Percentiles rank a stretch among this genome's conserved stretches.
These are phyloP conservation scores for Linderniella brevidens DNA, from an alignment of 257 asterid species.

Conservation along the genomic window DNA sequence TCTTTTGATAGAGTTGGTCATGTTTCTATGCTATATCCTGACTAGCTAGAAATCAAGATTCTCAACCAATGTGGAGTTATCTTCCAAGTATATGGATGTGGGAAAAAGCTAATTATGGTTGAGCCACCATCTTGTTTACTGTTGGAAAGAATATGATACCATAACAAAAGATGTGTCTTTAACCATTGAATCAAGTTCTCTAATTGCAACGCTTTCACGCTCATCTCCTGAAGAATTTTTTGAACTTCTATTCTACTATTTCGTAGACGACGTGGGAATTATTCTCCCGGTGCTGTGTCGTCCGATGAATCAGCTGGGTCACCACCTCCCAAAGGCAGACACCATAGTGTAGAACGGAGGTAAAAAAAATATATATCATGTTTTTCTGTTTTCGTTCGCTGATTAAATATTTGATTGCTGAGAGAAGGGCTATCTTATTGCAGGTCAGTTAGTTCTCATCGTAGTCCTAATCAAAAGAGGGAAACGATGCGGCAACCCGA, in stretches of 20 bases:
- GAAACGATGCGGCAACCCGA: conserved; percentile 19
- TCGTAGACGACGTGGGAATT: conserved; percentile 31
- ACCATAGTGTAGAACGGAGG: conserved; percentile 22
- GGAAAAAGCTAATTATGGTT: too few relatives aligned
- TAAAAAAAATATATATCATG: background rate
- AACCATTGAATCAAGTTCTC: too few relatives aligned
- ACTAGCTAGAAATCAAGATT: too few relatives aligned
- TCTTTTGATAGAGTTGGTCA: background rate
- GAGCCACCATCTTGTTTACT: too few relatives aligned
- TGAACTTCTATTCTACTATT: background rate
- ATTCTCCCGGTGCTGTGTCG: conserved; percentile 9
- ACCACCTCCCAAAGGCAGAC: conserved; percentile 30
- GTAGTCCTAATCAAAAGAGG: conserved; percentile 22
- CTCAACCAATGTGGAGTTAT: too few relatives aligned
- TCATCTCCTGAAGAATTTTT: too few relatives aligned
- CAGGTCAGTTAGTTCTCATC: conserved; percentile 36
- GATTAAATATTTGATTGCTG: conserved; percentile 3
- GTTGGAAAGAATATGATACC: too few relatives aligned
- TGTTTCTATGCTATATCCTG: too few relatives aligned
- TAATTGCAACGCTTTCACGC: too few relatives aligned
- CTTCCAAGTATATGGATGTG: too few relatives aligned
- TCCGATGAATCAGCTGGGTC: conserved; percentile 10
- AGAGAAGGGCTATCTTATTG: conserved; percentile 11
- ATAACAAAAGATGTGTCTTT: too few relatives aligned
- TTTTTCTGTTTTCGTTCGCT: conserved; percentile 10